These are phyloP conservation scores for Stentor roeselii DNA, from an alignment of 73 alveolate genomes.

Conservation along the genomic window DNA sequence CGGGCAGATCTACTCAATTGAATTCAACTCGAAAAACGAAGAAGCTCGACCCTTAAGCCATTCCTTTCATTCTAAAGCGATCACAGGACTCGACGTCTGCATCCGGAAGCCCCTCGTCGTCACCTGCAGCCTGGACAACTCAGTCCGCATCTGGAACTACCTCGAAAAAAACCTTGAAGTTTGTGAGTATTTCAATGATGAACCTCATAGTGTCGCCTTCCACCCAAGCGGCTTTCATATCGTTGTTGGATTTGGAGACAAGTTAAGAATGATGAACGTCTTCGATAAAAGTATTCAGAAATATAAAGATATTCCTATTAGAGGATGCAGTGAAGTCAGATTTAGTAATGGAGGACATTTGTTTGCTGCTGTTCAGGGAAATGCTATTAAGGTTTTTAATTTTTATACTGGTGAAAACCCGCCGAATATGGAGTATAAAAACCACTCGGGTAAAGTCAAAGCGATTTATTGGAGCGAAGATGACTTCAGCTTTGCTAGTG, in stretches of 20 bases:
- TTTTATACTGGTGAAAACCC: slow-evolving; percentile 84
- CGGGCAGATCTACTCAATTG: slow-evolving; percentile 8
- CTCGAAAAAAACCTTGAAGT: slow-evolving; percentile 90
- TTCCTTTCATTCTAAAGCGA: slow-evolving; percentile 37
- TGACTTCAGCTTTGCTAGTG: slow-evolving; percentile 86
- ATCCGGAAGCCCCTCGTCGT: slow-evolving; percentile 97
- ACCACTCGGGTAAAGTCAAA: slow-evolving; percentile 76
- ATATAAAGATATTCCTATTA: slow-evolving; percentile 89
- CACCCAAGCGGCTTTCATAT: slow-evolving; percentile 92
- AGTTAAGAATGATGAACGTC: slow-evolving; percentile 93
- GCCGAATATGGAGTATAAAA: slow-evolving; percentile 33
- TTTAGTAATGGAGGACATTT: slow-evolving; percentile 96
- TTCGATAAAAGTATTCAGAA: slow-evolving; percentile 67
- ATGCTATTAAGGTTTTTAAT: slow-evolving; percentile 70
- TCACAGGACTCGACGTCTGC: slow-evolving; percentile 96
- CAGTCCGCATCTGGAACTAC: slow-evolving; percentile 98
- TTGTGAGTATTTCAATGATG: slow-evolving; percentile 86
- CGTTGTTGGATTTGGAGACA: slow-evolving; percentile 94
- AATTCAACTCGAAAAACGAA: slow-evolving; percentile 38
- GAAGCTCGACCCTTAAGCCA: slow-evolving; percentile 25
- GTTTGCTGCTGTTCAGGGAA: slow-evolving; percentile 91
- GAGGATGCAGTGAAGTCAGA: slow-evolving; percentile 80
- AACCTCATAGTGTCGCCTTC: slow-evolving; percentile 56
- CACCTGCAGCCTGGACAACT: slow-evolving; percentile 97
- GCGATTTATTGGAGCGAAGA: slow-evolving; percentile 93